Evolutionary conservation across 257 asterid species (phyloP).

Genomic region (Striga asiatica): DNA sequence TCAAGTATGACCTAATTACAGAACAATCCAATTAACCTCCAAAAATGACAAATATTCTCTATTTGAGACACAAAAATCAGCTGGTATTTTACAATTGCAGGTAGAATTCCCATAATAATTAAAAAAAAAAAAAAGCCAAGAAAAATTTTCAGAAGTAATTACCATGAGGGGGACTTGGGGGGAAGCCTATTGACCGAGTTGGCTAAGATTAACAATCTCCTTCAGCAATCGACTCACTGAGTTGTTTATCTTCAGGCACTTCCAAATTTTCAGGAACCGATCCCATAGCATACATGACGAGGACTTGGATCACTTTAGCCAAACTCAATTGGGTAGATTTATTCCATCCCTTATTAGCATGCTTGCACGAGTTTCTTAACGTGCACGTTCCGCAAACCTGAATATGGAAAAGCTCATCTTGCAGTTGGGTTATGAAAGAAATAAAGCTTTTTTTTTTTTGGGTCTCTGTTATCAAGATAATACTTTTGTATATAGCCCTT

Average conservation of each 20-base stretch:
- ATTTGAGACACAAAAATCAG: neutral
- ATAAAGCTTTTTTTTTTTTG: no score
- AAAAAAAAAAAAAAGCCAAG: neutral
- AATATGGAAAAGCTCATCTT: neutral
- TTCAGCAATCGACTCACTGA: conserved; percentile 47
- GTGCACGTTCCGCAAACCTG: conserved; percentile 72
- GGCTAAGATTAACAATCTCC: conserved; percentile 48
- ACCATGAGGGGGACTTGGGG: no score
- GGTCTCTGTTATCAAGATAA: neutral
- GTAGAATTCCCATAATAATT: neutral
- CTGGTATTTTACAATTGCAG: neutral
- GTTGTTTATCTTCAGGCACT: conserved; percentile 48
- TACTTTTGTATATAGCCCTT: neutral
- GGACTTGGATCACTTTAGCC: conserved; percentile 39
- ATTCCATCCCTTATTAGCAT: conserved; percentile 29
- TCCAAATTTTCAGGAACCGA: conserved; percentile 42
- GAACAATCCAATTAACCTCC: neutral
- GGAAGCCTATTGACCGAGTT: conserved; percentile 18
- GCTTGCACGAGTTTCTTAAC: conserved; percentile 44
- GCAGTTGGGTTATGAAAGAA: neutral
- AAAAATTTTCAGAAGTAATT: no score
- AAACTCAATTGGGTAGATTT: conserved; percentile 25
- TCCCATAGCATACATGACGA: conserved; percentile 50
- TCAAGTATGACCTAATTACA: neutral
- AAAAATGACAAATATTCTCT: neutral